A percentile compares a stretch with the other conserved stretches of the same genome.
Evolutionary conservation across 225 moss, liverwort and hornwort genomes (phyloP).

Genomic region (Asterella californica): DNA sequence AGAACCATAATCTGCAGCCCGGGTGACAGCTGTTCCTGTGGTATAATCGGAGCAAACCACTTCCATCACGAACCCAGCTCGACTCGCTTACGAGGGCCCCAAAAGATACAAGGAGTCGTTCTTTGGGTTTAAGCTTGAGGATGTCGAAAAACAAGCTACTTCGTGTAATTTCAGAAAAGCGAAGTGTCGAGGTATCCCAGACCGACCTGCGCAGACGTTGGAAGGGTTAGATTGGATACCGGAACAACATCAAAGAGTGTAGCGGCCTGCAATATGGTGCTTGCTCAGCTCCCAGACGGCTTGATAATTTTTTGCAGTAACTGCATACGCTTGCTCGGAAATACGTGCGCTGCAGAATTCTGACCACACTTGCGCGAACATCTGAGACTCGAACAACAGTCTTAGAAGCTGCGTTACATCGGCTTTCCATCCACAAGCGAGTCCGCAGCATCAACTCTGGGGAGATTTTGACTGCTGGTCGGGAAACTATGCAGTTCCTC

Average conservation of each 20-base stretch:
- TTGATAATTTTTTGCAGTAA: no score
- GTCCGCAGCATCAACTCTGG: no score
- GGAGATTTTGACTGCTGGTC: no score
- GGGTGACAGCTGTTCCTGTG: neutral
- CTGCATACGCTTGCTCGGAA: no score
- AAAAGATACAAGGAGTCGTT: neutral
- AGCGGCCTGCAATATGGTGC: neutral
- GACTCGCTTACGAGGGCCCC: neutral
- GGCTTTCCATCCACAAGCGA: no score
- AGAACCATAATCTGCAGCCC: neutral
- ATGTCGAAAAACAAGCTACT: neutral
- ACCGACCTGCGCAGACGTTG: neutral
- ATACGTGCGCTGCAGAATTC: neutral
- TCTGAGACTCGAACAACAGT: no score
- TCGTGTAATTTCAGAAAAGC: neutral
- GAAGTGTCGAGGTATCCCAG: constrained; percentile 2
- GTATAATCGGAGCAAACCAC: no score
- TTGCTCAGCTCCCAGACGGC: neutral
- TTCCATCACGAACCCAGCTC: neutral
- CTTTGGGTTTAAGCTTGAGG: neutral
- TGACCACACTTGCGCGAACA: neutral
- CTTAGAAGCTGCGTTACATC: no score
- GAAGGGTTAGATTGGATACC: neutral
- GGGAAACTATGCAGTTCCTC: no score
- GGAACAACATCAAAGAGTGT: neutral